Base-by-base conservation (phyloP, 306 rosid genomes). In the Lotus japonicus region DNA sequence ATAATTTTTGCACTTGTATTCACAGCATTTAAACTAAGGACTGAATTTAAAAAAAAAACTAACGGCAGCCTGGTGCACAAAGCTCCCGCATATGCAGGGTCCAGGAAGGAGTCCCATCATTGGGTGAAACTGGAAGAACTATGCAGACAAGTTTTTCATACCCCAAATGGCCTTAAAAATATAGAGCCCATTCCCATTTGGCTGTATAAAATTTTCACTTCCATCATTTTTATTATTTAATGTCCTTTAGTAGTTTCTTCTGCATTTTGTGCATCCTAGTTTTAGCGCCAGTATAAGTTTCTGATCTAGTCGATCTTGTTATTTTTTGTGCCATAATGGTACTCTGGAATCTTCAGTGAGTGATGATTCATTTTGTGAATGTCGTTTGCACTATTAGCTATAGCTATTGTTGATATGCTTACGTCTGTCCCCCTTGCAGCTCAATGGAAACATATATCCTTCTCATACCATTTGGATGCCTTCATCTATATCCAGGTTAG, bases 401-500 rank as follows among this genome's bases (percentile, higher is more conserved):
- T 4, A 43, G 43, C 58, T 64, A 56, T 52, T 36, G 66, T 65
- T 82, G 49, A 66, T 69, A 18, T 75, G 78, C 45, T 66, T 55
- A 26, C 15, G 11, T 66, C 9, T 44, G 39, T 55, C 26, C 33
- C 10, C 11, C 46, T 76, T 80, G 80, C 85, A 92, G 98, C 77
- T 88, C 54, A 66, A 75, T 16, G 95, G 95, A 72, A 79, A 79
- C 81, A 82, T 86, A 68, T 55, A 50, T 77, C 82, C 89, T 56
- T 83, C 87, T 70, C 80, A 79, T 49, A 84, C 88, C 19, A 79
- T 80, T 55, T 81, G 73, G 72, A 78, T 92, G 95, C 92, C 95
- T 76, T 87, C 96, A 11, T 86, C 98, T 66, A 84, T 92, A 73
- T 86, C 91, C 28, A 13, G 95, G 98, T 89, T 16, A 66, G 88